Evolutionary conservation across 1,284 basidiomycete genomes (phyloP), one percentile per base, ranked within the genome.

Genomic region (Rugiboletus extremiorientalis): DNA sequence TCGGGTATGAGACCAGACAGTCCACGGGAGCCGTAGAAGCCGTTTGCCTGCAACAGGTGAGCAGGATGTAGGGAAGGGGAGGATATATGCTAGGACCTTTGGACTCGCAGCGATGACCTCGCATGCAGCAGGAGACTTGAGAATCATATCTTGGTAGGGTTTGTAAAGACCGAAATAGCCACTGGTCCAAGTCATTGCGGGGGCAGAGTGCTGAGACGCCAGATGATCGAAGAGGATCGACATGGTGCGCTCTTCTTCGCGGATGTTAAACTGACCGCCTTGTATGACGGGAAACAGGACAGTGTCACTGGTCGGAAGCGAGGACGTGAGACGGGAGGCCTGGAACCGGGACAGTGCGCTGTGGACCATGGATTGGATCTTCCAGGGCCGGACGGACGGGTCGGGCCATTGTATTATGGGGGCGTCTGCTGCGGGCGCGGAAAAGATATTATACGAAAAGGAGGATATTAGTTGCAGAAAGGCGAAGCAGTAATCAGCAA

Each of bases 161-260:
- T 82, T 77, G 66, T 91, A 92, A 38, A 98, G 78, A 10, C 91
- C 92, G 68, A 99, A 99, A 74, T 99, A 99, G 18, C 97, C 96
- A 61, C 89, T 94, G 16, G 96, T 99, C 65, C 96, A 76, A 70
- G 96, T 84, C 44, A 91, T 68, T 7, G 84, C 59, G 4, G 85
- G 84, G 7, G 75, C 66, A 47, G 51, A 60, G 41, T 40, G 53
- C 7, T 56, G 52, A 25, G 63, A 60, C 7, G 60, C 55, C 59
- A 81, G 58, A 64, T 80, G 70, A 12, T 79, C 64, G 63, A 92
- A 91, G 22, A 94, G 77, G 38, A 76, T 70, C 2, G 77, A 72
- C 45, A 96, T 71, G 28, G 79, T 79, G 5, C 72, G 73, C 67
- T 95, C 93, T 74, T 96, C 93, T 72, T 96, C 92, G 25, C 85